Conservation (phyloP, 495 filamentous ascomycete species). For the Talaromyces ruber region DNA sequence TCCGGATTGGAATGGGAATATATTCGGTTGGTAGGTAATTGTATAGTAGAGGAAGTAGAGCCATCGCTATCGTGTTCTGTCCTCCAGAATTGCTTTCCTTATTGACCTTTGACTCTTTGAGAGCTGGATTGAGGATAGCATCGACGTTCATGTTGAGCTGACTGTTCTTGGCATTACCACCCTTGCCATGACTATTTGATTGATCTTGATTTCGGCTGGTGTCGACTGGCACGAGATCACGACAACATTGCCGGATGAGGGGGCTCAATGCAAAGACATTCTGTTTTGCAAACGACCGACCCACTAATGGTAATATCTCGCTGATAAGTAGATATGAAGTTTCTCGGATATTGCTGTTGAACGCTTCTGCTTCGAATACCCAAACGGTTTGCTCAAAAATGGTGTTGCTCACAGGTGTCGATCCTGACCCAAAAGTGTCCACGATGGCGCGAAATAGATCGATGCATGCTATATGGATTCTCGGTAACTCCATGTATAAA, state of each 20-base stretch:
- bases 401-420: conserved; percentile 45
- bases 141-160: conserved; percentile 42
- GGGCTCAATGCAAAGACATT: conserved; percentile 46
- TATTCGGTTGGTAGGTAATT: conserved; percentile 48
- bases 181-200: conserved; percentile 16
- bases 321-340: conserved; percentile 49
- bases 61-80: conserved; percentile 8
- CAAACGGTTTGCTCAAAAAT: conserved; percentile 60
- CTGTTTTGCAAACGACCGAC: conserved; percentile 54
- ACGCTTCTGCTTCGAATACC: conserved; percentile 55
- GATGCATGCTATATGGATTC: conserved; percentile 62
- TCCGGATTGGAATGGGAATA: conserved; percentile 54
- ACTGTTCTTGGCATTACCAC: conserved; percentile 25
- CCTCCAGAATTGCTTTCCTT: background rate
- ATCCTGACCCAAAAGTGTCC: conserved; percentile 41
- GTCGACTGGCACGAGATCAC: conserved; percentile 48
- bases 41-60: background rate
- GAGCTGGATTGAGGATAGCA: conserved; percentile 36
- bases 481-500: conserved; percentile 61
- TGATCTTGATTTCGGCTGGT: conserved; percentile 13
- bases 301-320: conserved; percentile 49
- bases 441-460: conserved; percentile 45
- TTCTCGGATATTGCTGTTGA: conserved; percentile 46
- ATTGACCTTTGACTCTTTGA: conserved; percentile 16
- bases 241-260: conserved; percentile 53